phyloP scores from a whole-genome alignment of 495 filamentous ascomycete species.

The Acidiella bohemica region DNA sequence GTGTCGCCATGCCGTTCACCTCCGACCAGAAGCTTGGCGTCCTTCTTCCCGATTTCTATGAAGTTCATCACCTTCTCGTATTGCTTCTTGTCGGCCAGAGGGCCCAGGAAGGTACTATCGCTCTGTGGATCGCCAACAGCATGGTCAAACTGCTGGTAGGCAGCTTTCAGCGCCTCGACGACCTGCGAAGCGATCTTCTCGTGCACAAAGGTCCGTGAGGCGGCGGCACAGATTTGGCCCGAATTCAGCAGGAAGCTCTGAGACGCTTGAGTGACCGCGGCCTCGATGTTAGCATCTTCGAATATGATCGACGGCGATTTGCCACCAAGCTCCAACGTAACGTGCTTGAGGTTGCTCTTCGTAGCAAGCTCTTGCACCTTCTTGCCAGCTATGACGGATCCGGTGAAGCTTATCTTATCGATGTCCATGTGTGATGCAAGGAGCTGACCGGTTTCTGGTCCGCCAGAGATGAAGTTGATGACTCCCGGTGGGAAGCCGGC shows the following conservation, averaged over 20 bases:
- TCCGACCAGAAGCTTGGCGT: conserved; percentile 21
- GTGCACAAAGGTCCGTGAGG: conserved; percentile 30
- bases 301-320: conserved; percentile 29
- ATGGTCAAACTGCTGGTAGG: no score
- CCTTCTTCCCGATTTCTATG: conserved; percentile 22
- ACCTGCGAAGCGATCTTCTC: no score
- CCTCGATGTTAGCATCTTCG: conserved; percentile 26
- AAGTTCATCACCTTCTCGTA: conserved; percentile 22
- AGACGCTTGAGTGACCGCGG: conserved; percentile 22
- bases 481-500: conserved; percentile 27
- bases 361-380: conserved; percentile 24
- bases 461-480: conserved; percentile 24
- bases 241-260: conserved; percentile 18
- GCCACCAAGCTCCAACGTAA: conserved; percentile 30
- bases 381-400: conserved; percentile 19
- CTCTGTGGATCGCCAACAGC: no score
- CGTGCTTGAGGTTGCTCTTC: conserved; percentile 27
- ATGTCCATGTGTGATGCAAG: conserved; percentile 26
- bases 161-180: no score
- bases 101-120: conserved; percentile 22
- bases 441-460: conserved; percentile 19
- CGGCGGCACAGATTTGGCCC: conserved; percentile 30
- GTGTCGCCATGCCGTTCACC: conserved; percentile 20
- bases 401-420: conserved; percentile 26
- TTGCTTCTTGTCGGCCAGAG: conserved; percentile 22